phyloP scores from a whole-genome alignment of 805 yeast genomes.

The Candida pini region DNA sequence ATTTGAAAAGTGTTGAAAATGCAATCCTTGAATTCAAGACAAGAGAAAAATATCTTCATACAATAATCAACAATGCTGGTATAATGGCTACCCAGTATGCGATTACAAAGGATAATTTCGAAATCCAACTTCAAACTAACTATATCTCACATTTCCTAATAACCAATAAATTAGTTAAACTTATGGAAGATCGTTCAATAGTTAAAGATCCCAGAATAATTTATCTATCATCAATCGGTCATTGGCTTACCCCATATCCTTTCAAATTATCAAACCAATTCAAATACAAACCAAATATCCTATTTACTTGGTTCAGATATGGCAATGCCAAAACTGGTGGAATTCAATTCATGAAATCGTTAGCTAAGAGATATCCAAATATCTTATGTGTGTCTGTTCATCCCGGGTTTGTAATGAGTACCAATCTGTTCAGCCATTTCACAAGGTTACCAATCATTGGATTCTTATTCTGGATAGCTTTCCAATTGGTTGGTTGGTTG shows the following conservation, averaged over 20 bases:
- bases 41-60: conserved; percentile 47
- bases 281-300: conserved; percentile 54
- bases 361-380: conserved; percentile 62
- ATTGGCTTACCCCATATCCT: conserved; percentile 43
- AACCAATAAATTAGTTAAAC: conserved; percentile 53
- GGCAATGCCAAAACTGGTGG: conserved; percentile 74
- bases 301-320: conserved; percentile 75
- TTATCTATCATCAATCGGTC: conserved; percentile 63
- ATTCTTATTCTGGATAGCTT: conserved; percentile 60
- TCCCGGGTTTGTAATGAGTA: conserved; percentile 84
- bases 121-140: conserved; percentile 74
- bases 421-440: conserved; percentile 71
- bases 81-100: conserved; percentile 70
- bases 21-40: conserved; percentile 44
- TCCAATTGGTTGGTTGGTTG: conserved; percentile 61
- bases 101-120: conserved; percentile 59
- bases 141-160: conserved; percentile 71
- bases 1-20: conserved; percentile 37
- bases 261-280: conserved; percentile 45
- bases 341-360: conserved; percentile 62
- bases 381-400: conserved; percentile 63
- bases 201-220: conserved; percentile 47
- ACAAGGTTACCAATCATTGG: conserved; percentile 78
- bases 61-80: conserved; percentile 75
- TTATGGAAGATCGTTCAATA: conserved; percentile 34